These are phyloP conservation scores for Naegleria lovaniensis DNA, from an alignment of 208 protist species.

Conservation along the genomic window DNA sequence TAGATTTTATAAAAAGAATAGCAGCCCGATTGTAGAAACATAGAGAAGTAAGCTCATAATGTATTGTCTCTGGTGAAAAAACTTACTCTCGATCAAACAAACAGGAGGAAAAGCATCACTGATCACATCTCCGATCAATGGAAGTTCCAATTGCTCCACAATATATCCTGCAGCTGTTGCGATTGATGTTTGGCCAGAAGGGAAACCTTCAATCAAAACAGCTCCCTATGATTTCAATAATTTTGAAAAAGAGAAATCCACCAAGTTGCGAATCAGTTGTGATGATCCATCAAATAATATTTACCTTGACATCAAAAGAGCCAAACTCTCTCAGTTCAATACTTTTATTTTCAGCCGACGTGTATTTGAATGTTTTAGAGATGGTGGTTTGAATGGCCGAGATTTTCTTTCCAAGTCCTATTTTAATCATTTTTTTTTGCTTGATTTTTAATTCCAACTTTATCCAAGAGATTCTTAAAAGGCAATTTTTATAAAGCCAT, in stretches of 20 bases:
- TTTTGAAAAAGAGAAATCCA: no score
- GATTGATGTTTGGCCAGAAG: not conserved
- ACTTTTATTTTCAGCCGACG: not conserved
- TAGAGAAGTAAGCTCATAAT: no score
- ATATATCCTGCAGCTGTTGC: not conserved
- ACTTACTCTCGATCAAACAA: not conserved
- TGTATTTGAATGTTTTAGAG: not conserved
- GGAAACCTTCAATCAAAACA: not conserved
- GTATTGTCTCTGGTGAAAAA: no score
- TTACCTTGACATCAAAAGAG: not conserved
- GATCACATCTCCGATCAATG: not conserved
- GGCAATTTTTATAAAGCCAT: no score
- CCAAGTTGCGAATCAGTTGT: no score
- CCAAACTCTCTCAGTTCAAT: not conserved
- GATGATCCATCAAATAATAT: no score
- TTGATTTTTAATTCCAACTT: not conserved
- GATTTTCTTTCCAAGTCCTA: not conserved
- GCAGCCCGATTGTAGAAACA: no score
- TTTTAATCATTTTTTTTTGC: not conserved
- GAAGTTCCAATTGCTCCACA: not conserved
- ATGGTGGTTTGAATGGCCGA: not conserved
- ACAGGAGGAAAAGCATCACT: not conserved
- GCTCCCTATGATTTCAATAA: not conserved
- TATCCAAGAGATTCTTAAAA: no score
- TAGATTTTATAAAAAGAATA: not conserved